Conservation (phyloP, 1,284 basidiomycete species). For the Spongiforma sp. region DNA sequence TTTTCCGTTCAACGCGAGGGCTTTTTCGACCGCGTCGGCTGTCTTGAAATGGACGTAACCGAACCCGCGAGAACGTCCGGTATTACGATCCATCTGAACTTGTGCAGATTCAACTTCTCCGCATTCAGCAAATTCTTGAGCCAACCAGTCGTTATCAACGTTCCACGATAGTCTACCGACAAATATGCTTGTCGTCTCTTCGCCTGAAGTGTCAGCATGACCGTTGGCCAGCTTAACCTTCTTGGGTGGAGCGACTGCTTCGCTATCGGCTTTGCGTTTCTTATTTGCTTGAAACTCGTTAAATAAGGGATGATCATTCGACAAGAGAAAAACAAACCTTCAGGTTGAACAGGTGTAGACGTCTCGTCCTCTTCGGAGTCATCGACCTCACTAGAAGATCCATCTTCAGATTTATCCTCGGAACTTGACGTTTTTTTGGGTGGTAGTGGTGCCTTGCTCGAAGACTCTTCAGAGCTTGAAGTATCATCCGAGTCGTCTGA, state of each 20-base stretch:
- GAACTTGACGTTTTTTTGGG: conserved; percentile 7
- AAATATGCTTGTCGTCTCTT: conserved; percentile 81
- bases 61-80: conserved; percentile 90
- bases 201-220: conserved; percentile 52
- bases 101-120: conserved; percentile 89
- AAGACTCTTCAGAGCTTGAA: neutral
- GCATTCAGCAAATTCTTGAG: conserved; percentile 87
- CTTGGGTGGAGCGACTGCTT: conserved; percentile 68
- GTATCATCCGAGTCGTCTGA: neutral
- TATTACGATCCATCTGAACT: conserved; percentile 91
- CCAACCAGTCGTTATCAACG: conserved; percentile 96
- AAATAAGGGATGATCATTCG: conserved; percentile 36
- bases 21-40: conserved; percentile 77
- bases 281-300: conserved; percentile 36
- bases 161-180: conserved; percentile 97
- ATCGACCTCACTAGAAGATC: conserved; percentile 19
- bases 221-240: conserved; percentile 80
- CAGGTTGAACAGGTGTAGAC: conserved; percentile 1
- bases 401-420: conserved; percentile 7
- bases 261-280: conserved; percentile 89
- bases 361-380: conserved; percentile 7
- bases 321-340: conserved; percentile 13
- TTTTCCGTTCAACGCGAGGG: conserved; percentile 76
- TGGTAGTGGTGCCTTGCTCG: neutral
- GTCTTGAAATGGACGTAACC: conserved; percentile 95